Evolutionary conservation across 2,329 filamentous ascomycete species (phyloP), one percentile per base, ranked within the genome.

Genomic region (Colletotrichum sp.): DNA sequence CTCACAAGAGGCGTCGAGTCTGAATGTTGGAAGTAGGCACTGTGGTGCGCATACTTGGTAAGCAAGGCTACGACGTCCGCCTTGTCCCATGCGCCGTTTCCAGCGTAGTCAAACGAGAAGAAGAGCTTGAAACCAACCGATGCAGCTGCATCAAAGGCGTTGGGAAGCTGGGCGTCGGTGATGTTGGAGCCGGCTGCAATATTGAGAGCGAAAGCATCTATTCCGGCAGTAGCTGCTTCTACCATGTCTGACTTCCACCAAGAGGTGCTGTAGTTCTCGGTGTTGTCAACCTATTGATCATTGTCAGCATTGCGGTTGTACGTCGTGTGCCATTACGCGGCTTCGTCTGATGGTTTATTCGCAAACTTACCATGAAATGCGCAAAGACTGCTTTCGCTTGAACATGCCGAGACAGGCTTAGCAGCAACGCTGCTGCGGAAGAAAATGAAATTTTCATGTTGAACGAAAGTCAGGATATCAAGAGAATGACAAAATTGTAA

Each of bases 271-370:
- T 48, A 48, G 18, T n/a, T 48, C 39, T 48, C 39, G 39, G 39
- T 48, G 39, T 48, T 48, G 18, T 48, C 39, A 48, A 48, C 39
- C 39, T 48, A 2, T n/a, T n/a, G 0, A 43, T 43, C 0, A 2
- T 43, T n/a, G 18, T 43, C 39, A 43, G 39, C 18, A 43, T 0
- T 10, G 39, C 5, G 39, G 9, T 4, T 6, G 39, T 2, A 0
- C 18, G 0, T 43, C 8, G 2, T 43, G 0, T n/a, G 39, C 39
- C 5, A 4, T 12, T 0, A n/a, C 0, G 39, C 0, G 2, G 39
- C 39, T 43, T 6, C 36, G 0, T 1, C 16, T 10, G 36, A 43
- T 6, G 36, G 1, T 0, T 43, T 0, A 43, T 43, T 48, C 9
- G 39, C 0, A 48, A 1, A n/a, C 18, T 48, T 48, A 48, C 18